Conservation (phyloP, 2,329 filamentous ascomycete genomes). For the Neophaeococcomyces aloes region DNA sequence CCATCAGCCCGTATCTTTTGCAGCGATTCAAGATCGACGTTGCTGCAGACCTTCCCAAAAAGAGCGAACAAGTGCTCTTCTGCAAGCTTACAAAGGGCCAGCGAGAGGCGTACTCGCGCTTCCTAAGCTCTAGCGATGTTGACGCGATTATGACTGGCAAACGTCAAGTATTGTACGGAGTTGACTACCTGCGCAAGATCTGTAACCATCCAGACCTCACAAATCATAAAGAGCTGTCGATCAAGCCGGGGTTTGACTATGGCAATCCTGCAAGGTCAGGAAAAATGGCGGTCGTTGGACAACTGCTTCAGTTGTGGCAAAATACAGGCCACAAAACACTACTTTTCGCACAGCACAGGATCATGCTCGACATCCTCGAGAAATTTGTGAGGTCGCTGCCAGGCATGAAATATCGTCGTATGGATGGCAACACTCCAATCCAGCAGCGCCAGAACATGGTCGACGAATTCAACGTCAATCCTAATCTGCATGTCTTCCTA, state of each 20-base stretch:
- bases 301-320: slow-evolving; percentile 78
- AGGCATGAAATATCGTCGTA: slow-evolving; percentile 67
- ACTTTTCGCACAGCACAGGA: slow-evolving; percentile 82
- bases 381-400: slow-evolving; percentile 60
- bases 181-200: slow-evolving; percentile 87
- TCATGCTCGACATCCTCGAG: slow-evolving; percentile 92
- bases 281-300: slow-evolving; percentile 92
- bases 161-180: slow-evolving; percentile 73
- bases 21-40: slow-evolving; percentile 92
- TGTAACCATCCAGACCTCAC: slow-evolving; percentile 93
- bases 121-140: slow-evolving; percentile 75
- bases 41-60: slow-evolving; percentile 83
- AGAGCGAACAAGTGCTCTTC: slow-evolving; percentile 91
- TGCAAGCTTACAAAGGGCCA: slow-evolving; percentile 81
- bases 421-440: slow-evolving; percentile 88
- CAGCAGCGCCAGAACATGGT: slow-evolving; percentile 82
- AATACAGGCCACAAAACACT: slow-evolving; percentile 87
- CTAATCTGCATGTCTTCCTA: slow-evolving; percentile 73
- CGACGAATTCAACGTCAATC: slow-evolving; percentile 80
- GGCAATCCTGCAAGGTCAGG: slow-evolving; percentile 71
- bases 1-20: slow-evolving; percentile 84
- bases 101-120: slow-evolving; percentile 67
- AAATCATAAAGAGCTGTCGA: slow-evolving; percentile 51
- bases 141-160: slow-evolving; percentile 65
- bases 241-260: slow-evolving; percentile 61